Conservation (phyloP, 2,329 filamentous ascomycete genomes). For the Trichoderma sp. region DNA sequence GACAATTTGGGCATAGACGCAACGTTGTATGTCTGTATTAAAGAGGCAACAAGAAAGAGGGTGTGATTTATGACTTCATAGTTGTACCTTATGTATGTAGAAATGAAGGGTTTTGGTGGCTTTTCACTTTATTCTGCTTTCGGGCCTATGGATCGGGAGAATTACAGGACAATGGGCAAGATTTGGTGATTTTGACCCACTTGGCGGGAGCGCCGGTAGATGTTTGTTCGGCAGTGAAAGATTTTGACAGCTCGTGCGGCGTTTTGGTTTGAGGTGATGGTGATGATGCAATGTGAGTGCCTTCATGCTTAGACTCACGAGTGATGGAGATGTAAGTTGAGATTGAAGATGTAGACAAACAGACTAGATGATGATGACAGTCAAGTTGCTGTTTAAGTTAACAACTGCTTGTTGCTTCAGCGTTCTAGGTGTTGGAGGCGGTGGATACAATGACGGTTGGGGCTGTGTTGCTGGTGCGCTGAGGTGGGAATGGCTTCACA, state of each 20-base stretch:
- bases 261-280: background rate
- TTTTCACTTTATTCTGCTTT: background rate
- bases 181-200: background rate
- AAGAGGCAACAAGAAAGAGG: background rate
- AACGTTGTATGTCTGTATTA: background rate
- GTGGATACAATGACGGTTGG: background rate
- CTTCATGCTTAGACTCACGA: too few species aligned
- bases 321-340: background rate
- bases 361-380: background rate
- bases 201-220: constrained; percentile 10
- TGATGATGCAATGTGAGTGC: background rate
- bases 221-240: background rate
- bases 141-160: background rate
- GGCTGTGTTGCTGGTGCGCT: too few species aligned
- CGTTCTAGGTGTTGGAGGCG: background rate
- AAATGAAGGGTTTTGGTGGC: background rate
- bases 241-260: background rate
- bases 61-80: background rate
- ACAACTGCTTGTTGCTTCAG: background rate
- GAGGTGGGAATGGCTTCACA: background rate
- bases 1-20: background rate
- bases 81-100: background rate
- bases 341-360: background rate
- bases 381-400: background rate
- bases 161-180: background rate